Evolutionary conservation across 2,329 filamentous ascomycete genomes (phyloP), one percentile per base, ranked within the genome.

Genomic region (Colletotrichum sp.): DNA sequence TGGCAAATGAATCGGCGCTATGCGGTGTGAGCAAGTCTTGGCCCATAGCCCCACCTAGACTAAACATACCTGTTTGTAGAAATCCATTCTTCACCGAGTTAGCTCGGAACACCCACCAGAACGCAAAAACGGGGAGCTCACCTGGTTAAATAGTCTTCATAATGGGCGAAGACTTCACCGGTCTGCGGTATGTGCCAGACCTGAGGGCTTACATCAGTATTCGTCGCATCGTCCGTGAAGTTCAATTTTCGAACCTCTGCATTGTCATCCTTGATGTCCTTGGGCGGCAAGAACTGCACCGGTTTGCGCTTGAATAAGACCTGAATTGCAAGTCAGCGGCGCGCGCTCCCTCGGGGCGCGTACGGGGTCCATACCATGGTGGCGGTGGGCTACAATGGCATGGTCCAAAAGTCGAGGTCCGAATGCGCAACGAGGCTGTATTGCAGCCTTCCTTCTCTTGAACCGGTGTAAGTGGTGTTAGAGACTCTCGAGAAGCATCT

Each of bases 281-380:
- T 94, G 64, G 90, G 89, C 66, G 94, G 90, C 79, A 96, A 88
- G 83, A 95, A 94, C 86, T 95, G 93, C 82, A 98, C 96, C 73
- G 96, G 96, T 87, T 98, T 98, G 81, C 97, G 93, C 88, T 98
- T 98, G 86, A 95, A 98, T 78, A 98, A 91, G 80, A 99, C 96
- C 96, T 98, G 82, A 66, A 69, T 75, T 79, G 74, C 67, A 77
- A 55, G 80, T 79, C 72, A 76, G 70, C 68, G 68, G 43, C 70
- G 61, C 56, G 64, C 69, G 64, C 72, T n/a, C 55, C 52, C 60
- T 36, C 22, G 22, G 28, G 60, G 39, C 67, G 62, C 72, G 64
- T 52, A n/a, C 32, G 32, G 71, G 48, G 61, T 76, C 76, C 80
- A 74, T 84, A 86, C 83, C 85, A 86, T 86, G 78, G 78, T 80